A percentile compares a stretch with the other conserved stretches of the same genome.
Conservation (phyloP, 192 early-diverging fungal species). For the Gryganskiella cystojenkinii region DNA sequence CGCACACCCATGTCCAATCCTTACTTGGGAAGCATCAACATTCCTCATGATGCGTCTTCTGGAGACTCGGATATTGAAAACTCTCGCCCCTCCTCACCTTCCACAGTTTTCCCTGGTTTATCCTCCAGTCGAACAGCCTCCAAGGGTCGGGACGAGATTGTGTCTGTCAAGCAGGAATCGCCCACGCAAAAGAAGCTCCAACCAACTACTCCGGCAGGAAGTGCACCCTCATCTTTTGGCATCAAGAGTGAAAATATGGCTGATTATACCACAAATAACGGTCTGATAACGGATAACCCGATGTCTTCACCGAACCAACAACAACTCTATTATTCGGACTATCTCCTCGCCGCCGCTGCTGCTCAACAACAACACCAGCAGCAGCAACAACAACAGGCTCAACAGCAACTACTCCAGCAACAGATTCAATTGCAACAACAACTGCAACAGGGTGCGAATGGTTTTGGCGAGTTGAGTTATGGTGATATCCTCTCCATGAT, state of each 20-base stretch:
- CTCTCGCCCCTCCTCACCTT: constrained; percentile 42
- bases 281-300: constrained; percentile 11
- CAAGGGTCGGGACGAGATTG: constrained; percentile 16
- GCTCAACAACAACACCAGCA: constrained; percentile 38
- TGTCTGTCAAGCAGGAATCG: constrained; percentile 36
- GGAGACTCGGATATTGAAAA: constrained; percentile 48
- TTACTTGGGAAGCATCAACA: constrained; percentile 52
- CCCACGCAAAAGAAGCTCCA: constrained; percentile 34
- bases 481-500: constrained; percentile 46
- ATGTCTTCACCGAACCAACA: constrained; percentile 10
- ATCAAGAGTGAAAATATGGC: constrained; percentile 24
- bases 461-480: constrained; percentile 39
- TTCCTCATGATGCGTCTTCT: constrained; percentile 49
- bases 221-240: background rate
- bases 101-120: constrained; percentile 24
- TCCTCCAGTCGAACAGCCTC: constrained; percentile 10
- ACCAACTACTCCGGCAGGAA: constrained; percentile 4
- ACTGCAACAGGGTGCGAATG: constrained; percentile 29
- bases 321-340: constrained; percentile 30
- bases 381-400: constrained; percentile 36
- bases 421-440: constrained; percentile 37
- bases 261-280: constrained; percentile 36
- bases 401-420: constrained; percentile 29
- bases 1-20: constrained; percentile 42
- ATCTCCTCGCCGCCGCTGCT: constrained; percentile 23